Conservation (phyloP, 306 rosid genomes). For the Citrullus amarus region DNA sequence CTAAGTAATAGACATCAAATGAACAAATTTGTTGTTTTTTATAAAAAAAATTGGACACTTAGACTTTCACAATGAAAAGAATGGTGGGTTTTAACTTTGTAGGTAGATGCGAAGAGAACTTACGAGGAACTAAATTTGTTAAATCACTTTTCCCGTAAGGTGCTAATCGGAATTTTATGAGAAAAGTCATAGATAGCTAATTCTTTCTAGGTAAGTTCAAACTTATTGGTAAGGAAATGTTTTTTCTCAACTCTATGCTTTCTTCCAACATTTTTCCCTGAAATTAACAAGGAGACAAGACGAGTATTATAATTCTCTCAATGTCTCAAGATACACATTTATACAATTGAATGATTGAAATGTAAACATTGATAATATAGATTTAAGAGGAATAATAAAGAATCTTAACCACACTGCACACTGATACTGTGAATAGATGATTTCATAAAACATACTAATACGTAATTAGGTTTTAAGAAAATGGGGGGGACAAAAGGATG, state of each 20-base stretch:
- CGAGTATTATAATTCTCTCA: neutral
- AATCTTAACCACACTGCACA: neutral
- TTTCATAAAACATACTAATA: neutral
- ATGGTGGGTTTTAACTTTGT: too few species aligned
- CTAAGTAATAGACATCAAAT: too few species aligned
- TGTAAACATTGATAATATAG: neutral
- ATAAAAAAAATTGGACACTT: too few species aligned
- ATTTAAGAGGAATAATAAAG: neutral
- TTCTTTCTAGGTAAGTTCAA: too few species aligned
- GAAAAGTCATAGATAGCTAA: too few species aligned
- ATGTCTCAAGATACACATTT: neutral
- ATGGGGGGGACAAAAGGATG: neutral
- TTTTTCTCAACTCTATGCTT: slow-evolving; percentile 69
- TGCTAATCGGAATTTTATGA: too few species aligned
- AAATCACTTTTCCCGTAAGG: too few species aligned
- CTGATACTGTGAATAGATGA: neutral
- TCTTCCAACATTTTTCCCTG: slow-evolving; percentile 70
- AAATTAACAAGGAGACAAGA: slow-evolving; percentile 6
- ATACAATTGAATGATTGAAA: neutral
- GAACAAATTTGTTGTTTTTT: too few species aligned
- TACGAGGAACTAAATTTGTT: too few species aligned
- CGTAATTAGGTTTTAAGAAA: too few species aligned
- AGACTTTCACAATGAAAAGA: too few species aligned
- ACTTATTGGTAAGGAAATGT: neutral
- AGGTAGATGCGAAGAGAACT: too few species aligned